phyloP scores from a whole-genome alignment of 208 protist genomes.

The Trypanosoma rangeli region DNA sequence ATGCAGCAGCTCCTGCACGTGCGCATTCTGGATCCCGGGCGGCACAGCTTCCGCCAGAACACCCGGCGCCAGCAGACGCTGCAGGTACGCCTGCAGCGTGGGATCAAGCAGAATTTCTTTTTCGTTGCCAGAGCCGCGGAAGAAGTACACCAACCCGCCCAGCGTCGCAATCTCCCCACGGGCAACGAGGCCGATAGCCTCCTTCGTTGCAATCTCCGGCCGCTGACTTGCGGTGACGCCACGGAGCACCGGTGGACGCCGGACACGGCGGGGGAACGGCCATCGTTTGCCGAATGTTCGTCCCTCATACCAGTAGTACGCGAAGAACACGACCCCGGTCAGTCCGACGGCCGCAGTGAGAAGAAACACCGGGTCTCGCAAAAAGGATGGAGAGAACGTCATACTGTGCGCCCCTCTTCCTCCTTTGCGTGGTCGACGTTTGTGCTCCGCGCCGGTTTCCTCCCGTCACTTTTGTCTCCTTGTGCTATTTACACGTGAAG shows the following conservation, averaged over 20 bases:
- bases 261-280: slow-evolving; percentile 1
- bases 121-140: slow-evolving; percentile 36
- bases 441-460: too few relatives aligned
- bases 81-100: slow-evolving; percentile 39
- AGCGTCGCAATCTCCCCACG: slow-evolving; percentile 28
- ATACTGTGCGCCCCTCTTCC: not conserved
- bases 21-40: too few relatives aligned
- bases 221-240: slow-evolving; percentile 25
- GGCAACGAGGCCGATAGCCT: slow-evolving; percentile 42
- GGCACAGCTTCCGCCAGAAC: not conserved
- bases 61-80: slow-evolving; percentile 14
- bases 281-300: not conserved
- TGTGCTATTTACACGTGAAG: not conserved
- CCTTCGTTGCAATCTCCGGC: slow-evolving; percentile 40
- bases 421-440: too few relatives aligned
- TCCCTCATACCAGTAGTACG: not conserved
- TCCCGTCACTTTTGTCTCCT: not conserved
- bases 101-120: slow-evolving; percentile 22
- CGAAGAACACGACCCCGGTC: slow-evolving; percentile 2
- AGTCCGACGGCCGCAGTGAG: slow-evolving; percentile 1
- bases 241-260: slow-evolving; percentile 6
- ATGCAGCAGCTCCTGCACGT: slow-evolving; percentile 31
- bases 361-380: not conserved
- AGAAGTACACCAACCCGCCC: slow-evolving; percentile 45
- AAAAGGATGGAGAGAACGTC: not conserved